Percentiles rank a stretch among this genome's conserved stretches.
These are phyloP conservation scores for Ascochyta lentis DNA, from an alignment of 2,329 filamentous ascomycete species.

Conservation along the genomic window DNA sequence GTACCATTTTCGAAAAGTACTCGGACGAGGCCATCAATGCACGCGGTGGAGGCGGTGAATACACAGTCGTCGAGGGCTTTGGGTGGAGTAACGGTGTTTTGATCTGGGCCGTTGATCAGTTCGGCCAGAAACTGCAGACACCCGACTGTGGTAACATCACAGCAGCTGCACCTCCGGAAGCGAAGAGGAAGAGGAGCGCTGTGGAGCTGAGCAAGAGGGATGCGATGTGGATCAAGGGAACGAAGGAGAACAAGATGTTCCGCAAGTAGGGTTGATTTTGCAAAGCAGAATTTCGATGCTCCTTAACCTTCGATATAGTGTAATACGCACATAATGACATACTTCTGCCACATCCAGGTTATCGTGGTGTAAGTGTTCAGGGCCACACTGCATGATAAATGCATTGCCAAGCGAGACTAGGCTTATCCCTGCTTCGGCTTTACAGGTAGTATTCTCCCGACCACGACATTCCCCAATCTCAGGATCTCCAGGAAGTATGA, in stretches of 20 bases:
- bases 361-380: too few species aligned
- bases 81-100: slow-evolving; percentile 75
- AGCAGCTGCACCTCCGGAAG: slow-evolving; percentile 30
- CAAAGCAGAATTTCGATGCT: background rate
- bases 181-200: slow-evolving; percentile 40
- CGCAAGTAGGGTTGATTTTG: background rate
- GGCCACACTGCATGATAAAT: too few species aligned
- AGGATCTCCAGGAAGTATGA: too few species aligned
- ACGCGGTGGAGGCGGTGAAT: slow-evolving; percentile 71
- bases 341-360: too few species aligned
- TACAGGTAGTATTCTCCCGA: background rate
- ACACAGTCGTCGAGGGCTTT: slow-evolving; percentile 73
- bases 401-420: too few species aligned
- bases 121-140: slow-evolving; percentile 61
- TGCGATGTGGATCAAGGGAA: slow-evolving; percentile 42
- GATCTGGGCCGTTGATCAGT: slow-evolving; percentile 70
- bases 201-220: slow-evolving; percentile 40
- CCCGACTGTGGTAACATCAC: slow-evolving; percentile 56
- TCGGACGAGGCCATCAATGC: slow-evolving; percentile 65
- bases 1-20: slow-evolving; percentile 76
- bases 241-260: slow-evolving; percentile 19
- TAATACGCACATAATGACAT: background rate
- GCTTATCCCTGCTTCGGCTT: too few species aligned
- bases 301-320: background rate
- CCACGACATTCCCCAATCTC: too few species aligned